These are phyloP conservation scores for Metschnikowia kunwiensis DNA, from an alignment of 805 yeast genomes.

Conservation along the genomic window DNA sequence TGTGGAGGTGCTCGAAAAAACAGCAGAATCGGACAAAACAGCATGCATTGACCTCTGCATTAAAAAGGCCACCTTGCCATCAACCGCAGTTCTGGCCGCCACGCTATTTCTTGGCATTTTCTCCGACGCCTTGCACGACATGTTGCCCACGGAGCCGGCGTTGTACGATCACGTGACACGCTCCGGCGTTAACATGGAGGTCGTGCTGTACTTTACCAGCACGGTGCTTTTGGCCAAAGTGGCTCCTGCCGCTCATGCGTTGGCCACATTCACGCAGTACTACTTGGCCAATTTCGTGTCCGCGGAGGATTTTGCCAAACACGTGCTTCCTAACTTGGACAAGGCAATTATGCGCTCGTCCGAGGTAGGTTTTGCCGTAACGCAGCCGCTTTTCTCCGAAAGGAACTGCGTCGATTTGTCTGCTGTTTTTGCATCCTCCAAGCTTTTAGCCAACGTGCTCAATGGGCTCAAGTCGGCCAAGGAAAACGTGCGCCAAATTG, in stretches of 20 bases:
- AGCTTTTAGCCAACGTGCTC: constrained; percentile 50
- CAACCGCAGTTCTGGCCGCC: constrained; percentile 7
- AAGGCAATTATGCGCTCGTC: constrained; percentile 77
- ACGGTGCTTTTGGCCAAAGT: constrained; percentile 46
- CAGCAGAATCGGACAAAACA: not conserved
- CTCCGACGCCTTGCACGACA: constrained; percentile 22
- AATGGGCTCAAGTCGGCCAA: constrained; percentile 69
- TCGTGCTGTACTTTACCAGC: constrained; percentile 29
- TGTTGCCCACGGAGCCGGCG: constrained; percentile 26
- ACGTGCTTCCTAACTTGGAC: constrained; percentile 60
- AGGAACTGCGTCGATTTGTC: constrained; percentile 38
- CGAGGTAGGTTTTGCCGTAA: constrained; percentile 57
- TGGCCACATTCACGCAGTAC: constrained; percentile 37
- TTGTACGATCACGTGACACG: constrained; percentile 15
- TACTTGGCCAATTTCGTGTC: constrained; percentile 44
- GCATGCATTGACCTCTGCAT: constrained; percentile 6
- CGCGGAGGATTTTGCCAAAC: constrained; percentile 33
- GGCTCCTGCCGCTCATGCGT: constrained; percentile 34
- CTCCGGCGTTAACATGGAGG: constrained; percentile 8
- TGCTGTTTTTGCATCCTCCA: constrained; percentile 31
- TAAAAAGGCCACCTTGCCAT: constrained; percentile 1
- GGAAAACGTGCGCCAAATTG: constrained; percentile 53
- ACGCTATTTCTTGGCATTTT: constrained; percentile 26
- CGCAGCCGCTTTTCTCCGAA: constrained; percentile 47
- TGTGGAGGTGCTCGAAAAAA: constrained; percentile 6